Evolutionary conservation across 345 rosid species (phyloP).

Genomic region (Populus deltoides): DNA sequence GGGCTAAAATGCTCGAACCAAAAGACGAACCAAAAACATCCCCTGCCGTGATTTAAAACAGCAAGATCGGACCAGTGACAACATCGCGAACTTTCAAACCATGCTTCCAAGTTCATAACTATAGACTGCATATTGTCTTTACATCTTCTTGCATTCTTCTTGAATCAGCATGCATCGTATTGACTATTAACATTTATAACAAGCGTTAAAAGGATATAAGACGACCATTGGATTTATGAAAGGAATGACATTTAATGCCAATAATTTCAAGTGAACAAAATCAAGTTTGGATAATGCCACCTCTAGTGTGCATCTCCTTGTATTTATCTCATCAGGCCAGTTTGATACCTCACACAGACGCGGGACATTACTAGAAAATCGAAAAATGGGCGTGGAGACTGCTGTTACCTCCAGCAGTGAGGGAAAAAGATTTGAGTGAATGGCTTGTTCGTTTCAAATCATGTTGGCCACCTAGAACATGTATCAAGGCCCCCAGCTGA

Average conservation of each 20-base stretch:
- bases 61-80: background rate
- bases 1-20: background rate
- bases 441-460: background rate
- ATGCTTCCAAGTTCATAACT: background rate
- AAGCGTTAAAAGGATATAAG: background rate
- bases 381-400: background rate
- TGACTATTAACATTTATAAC: background rate
- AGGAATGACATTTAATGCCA: background rate
- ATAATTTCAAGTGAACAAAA: background rate
- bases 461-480: background rate
- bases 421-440: background rate
- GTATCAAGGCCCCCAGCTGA: background rate
- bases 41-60: background rate
- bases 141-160: background rate
- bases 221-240: background rate
- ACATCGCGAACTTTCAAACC: background rate
- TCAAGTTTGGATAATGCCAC: background rate
- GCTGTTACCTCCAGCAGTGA: background rate
- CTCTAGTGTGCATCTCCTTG: background rate
- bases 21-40: background rate
- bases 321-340: background rate
- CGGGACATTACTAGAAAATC: background rate
- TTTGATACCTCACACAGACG: background rate
- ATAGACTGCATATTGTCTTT: background rate
- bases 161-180: background rate